Evolutionary conservation across 2,329 filamentous ascomycete genomes (phyloP), one percentile per base, ranked within the genome.

Genomic region (Fusarium guadeloupense): DNA sequence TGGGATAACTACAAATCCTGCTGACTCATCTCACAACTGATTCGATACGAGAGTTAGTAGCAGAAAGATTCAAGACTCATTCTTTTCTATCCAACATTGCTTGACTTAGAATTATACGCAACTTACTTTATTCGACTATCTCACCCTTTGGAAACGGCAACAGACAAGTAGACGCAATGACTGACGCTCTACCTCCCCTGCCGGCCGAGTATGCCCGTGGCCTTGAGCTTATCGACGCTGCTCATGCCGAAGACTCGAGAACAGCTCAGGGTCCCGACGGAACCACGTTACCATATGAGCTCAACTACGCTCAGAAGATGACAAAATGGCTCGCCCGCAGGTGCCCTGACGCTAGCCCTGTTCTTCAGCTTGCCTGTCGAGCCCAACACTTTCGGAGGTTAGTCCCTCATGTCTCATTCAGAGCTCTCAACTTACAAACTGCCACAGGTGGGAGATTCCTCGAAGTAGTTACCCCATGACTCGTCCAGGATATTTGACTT

Each of bases 221-320:
- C 21, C 78, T 93, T 34, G 73, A 80, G 31, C 81, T 87, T 64
- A 93, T 96, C 70, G 91, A 95, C 77, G 82, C 84, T 49, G 91
- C 89, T 37, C 77, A 78, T 59, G 69, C 71, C 34, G 46, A 74
- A 35, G 76, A 78, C 52, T 70, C 75, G 10, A 76, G 72, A 31
- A 69, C 59, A 34, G 62, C 80, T 55, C 74, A 80, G 44, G 79
- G 77, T 14, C 72, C 78, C 23, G 70, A 78, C 52, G 75, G 80
- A 48, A 76, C 73, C 56, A 68, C 73, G 6, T 69, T 87, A 2
- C 89, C 91, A 1, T 93, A 92, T 76, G 92, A 96, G 76, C 86
- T 94, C 2, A 87, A 92, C 78, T 96, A 96, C 73, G 91, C 92
- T 7, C 82, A 83, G 44, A 87, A 92, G 75, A 93, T 93, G 89